A percentile compares a stretch with the other conserved stretches of the same genome.
These are phyloP conservation scores for Ophiostoma ulmi DNA, from an alignment of 2,329 filamentous ascomycete species.

Conservation along the genomic window DNA sequence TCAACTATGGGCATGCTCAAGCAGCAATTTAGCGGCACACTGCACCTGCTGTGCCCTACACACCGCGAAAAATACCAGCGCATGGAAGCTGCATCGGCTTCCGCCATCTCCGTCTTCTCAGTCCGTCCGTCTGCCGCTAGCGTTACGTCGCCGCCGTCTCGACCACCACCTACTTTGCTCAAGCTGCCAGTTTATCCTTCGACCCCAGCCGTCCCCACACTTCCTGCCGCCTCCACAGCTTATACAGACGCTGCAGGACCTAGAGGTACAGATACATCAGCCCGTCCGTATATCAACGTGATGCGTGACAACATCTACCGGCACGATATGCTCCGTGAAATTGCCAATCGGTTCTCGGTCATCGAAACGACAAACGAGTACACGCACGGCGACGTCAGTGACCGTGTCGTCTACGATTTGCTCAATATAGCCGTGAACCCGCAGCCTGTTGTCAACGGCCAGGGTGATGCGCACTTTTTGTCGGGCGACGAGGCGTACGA, in stretches of 20 bases:
- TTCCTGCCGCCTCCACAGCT: background rate
- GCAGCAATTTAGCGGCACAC: background rate
- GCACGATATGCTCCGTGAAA: conserved; percentile 22
- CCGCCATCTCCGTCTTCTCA: background rate
- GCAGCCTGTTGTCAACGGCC: conserved; percentile 4
- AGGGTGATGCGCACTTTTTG: conserved; percentile 26
- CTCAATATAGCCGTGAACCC: conserved; percentile 21
- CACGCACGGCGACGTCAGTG: conserved; percentile 27
- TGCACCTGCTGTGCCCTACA: background rate
- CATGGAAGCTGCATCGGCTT: conserved; percentile 14
- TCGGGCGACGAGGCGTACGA: conserved; percentile 26
- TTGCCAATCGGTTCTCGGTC: conserved; percentile 17
- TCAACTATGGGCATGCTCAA: background rate
- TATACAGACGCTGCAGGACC: background rate
- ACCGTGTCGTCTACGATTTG: conserved; percentile 25
- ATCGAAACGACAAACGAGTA: background rate
- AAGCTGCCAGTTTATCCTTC: background rate
- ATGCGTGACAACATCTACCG: conserved; percentile 25
- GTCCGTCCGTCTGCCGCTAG: background rate
- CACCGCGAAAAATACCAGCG: conserved; percentile 12
- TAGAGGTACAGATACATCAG: background rate
- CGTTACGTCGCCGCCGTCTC: background rate
- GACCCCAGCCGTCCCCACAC: background rate
- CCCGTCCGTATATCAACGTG: background rate
- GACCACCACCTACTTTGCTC: background rate